phyloP scores from a whole-genome alignment of 306 rosid species.

The Crotalaria pallida region DNA sequence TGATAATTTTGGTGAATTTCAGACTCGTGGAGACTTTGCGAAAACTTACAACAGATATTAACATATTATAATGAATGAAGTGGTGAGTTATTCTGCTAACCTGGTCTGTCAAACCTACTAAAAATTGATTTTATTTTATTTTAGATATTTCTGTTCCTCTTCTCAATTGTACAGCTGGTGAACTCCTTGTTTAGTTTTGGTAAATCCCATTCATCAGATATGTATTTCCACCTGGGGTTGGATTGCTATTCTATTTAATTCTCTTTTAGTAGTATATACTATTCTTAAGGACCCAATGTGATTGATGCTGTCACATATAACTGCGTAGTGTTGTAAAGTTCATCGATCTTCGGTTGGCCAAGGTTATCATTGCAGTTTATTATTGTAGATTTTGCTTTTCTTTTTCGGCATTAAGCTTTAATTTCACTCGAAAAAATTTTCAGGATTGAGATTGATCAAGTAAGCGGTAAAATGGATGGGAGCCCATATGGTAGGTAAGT shows the following conservation, averaged over 20 bases:
- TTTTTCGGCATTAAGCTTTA: conserved; percentile 49
- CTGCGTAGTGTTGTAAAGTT: conserved; percentile 11
- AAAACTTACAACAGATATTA: conserved; percentile 80
- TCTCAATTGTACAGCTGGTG: conserved; percentile 19
- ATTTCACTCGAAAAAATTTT: conserved; percentile 53
- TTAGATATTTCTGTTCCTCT: conserved; percentile 18
- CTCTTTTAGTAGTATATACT: background rate
- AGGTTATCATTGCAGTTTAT: conserved; percentile 19
- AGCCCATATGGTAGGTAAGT: conserved; percentile 54
- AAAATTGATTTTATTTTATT: conserved; percentile 16
- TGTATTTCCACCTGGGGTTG: conserved; percentile 12
- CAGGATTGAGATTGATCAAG: conserved; percentile 65
- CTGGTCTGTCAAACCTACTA: conserved; percentile 28
- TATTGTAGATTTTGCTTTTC: conserved; percentile 20
- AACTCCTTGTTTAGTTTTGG: conserved; percentile 11
- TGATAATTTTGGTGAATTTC: conserved; percentile 73
- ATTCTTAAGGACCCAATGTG: background rate
- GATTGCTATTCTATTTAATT: conserved; percentile 8
- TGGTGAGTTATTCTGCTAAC: conserved; percentile 68
- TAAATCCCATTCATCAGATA: conserved; percentile 16
- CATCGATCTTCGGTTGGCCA: conserved; percentile 26
- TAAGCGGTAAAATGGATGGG: conserved; percentile 47
- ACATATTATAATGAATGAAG: conserved; percentile 35
- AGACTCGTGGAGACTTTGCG: conserved; percentile 66
- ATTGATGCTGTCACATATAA: background rate